phyloP scores from a whole-genome alignment of 257 asterid genomes.

The Mentha longifolia region DNA sequence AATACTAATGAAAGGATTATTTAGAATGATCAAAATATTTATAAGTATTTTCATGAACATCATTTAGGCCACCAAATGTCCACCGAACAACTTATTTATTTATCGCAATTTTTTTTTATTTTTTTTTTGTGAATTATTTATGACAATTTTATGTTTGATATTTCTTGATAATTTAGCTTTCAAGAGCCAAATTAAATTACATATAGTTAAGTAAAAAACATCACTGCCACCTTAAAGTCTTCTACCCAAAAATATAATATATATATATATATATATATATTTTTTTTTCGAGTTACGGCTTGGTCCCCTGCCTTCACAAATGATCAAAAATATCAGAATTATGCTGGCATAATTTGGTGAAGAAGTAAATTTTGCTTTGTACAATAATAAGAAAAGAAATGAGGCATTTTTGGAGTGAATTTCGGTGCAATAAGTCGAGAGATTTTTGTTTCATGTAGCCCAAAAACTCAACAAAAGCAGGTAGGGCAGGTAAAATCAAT shows the following conservation, averaged over 20 bases:
- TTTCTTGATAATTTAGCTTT: neutral
- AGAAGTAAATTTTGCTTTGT: constrained; percentile 7
- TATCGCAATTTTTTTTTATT: too few relatives aligned
- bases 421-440: constrained; percentile 22
- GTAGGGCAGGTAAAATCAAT: constrained; percentile 17
- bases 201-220: neutral
- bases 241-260: too few relatives aligned
- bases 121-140: too few relatives aligned
- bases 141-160: neutral
- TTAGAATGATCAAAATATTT: too few relatives aligned
- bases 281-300: neutral
- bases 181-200: neutral
- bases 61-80: neutral
- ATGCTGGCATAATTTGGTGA: constrained; percentile 11
- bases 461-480: constrained; percentile 9
- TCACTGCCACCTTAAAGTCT: neutral
- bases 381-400: neutral
- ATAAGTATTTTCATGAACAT: neutral
- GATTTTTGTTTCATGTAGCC: neutral
- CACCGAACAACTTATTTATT: neutral
- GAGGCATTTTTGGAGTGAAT: neutral
- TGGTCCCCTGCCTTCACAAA: constrained; percentile 14
- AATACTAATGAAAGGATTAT: too few relatives aligned
- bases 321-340: neutral
- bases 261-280: too few relatives aligned